phyloP scores from a whole-genome alignment of 495 filamentous ascomycete species.

The Amniculicola lignicola region DNA sequence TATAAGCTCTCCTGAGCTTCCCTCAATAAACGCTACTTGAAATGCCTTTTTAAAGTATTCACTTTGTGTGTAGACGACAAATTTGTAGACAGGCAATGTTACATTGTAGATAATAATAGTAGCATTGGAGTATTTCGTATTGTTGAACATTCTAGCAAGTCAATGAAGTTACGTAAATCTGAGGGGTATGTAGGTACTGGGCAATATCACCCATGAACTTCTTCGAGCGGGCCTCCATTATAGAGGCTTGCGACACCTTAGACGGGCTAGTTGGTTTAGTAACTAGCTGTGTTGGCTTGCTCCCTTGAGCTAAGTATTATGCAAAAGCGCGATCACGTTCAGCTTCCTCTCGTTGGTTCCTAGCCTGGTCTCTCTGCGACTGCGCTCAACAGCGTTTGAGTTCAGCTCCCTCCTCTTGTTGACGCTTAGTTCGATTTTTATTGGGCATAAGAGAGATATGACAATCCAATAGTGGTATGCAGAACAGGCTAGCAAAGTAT shows the following conservation, averaged over 20 bases:
- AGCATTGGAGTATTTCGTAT: conserved; percentile 7
- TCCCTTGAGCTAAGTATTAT: background rate
- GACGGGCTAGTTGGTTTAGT: background rate
- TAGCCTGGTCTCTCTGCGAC: too few species aligned
- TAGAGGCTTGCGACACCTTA: background rate
- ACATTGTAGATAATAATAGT: conserved; percentile 1
- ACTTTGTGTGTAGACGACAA: conserved; percentile 16
- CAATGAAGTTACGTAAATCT: background rate
- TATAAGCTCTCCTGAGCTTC: background rate
- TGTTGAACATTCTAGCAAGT: conserved; percentile 13
- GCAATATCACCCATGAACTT: conserved; percentile 2
- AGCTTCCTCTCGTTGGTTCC: too few species aligned
- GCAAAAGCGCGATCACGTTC: too few species aligned
- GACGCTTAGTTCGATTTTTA: too few species aligned
- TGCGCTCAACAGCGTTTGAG: too few species aligned
- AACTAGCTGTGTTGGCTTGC: too few species aligned
- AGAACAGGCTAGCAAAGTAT: too few species aligned
- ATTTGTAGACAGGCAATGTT: conserved; percentile 7
- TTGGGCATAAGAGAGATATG: too few species aligned
- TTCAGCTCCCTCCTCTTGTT: too few species aligned
- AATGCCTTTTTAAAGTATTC: conserved; percentile 18
- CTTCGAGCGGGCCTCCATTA: background rate
- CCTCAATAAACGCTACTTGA: conserved; percentile 5
- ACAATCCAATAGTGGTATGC: too few species aligned
- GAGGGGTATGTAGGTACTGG: background rate